Evolutionary conservation across 352 stramenopile species (phyloP).

Genomic region (Globisporangium parvum): DNA sequence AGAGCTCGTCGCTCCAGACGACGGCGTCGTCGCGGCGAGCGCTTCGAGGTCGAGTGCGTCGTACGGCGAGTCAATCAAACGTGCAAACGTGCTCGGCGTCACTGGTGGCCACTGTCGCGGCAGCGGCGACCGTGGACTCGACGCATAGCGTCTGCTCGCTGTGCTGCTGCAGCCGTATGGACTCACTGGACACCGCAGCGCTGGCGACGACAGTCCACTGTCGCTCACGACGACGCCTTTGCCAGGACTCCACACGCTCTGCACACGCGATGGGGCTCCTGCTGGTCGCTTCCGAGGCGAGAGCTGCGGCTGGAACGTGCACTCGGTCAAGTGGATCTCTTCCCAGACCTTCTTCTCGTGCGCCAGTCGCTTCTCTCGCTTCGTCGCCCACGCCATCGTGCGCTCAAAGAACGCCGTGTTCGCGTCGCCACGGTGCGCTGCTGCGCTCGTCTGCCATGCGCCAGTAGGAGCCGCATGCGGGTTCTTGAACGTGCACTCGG

Average conservation of each 20-base stretch:
- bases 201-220: background rate
- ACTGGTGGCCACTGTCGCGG: no score
- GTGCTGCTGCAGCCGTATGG: no score
- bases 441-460: conserved; percentile 20
- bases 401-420: conserved; percentile 48
- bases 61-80: no score
- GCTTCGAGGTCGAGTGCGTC: no score
- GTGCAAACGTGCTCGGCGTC: no score
- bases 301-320: conserved; percentile 43
- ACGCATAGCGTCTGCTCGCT: no score
- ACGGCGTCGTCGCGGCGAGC: no score
- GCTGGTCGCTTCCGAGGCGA: conserved; percentile 4
- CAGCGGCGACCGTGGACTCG: no score
- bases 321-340: conserved; percentile 37
- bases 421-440: background rate
- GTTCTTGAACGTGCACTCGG: conserved; percentile 57
- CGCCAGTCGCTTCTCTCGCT: conserved; percentile 28
- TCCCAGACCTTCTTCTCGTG: conserved; percentile 30
- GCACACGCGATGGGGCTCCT: background rate
- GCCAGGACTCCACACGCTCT: conserved; percentile 2
- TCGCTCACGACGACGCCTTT: background rate
- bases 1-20: no score
- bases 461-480: conserved; percentile 40
- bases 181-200: background rate
- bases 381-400: conserved; percentile 34